Evolutionary conservation across 371 early-diverging fungal genomes (phyloP), one percentile per base, ranked within the genome.

Genomic region (Cokeromyces recurvatus): DNA sequence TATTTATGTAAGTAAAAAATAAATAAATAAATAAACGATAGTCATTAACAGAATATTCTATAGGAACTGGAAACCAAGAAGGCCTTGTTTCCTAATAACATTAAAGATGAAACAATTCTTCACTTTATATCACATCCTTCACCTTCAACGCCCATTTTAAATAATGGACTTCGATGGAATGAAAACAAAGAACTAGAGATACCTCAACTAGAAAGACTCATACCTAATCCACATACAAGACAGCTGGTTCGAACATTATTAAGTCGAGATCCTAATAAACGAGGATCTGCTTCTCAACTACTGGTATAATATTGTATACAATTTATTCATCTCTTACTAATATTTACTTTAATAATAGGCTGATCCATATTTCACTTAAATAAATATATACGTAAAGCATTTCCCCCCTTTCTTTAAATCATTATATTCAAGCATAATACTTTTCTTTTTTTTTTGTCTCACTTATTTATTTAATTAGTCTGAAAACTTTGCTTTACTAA

Each of bases 91-190:
- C 49, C 65, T 24, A 60, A 38, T 43, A 67, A 52, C 24, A 69
- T 65, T 48, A 74, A 69, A 24, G 74, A 74, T 43, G 70, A 69
- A 52, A 74, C 74, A 1, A 74, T 74, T 32, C 43, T 74, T 4
- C 74, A 74, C 31, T 74, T 74, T 25, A 46, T 74, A 27, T 74
- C 74, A 0, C 74, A 74, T 51, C 74, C 74, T 15, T 69, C 74
- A 8, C 65, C 68, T 10, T 65, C 70, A 9, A 74, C 74, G 14
- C 74, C 74, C 2, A 64, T 61, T 38, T 52, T 74, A 8, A 69
- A 69, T 32, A 74, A 74, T 39, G 70, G 74, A 4, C 43, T 74
- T 15, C 57, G 74, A 27, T 74, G 74, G 74, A 74, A 63, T 29
- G 62, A 69, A 15, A 52, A 65, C n/a, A 64, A 57, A n/a, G 74